These are phyloP conservation scores for Nicotiana tabacum DNA, from an alignment of 257 asterid genomes.

Conservation along the genomic window DNA sequence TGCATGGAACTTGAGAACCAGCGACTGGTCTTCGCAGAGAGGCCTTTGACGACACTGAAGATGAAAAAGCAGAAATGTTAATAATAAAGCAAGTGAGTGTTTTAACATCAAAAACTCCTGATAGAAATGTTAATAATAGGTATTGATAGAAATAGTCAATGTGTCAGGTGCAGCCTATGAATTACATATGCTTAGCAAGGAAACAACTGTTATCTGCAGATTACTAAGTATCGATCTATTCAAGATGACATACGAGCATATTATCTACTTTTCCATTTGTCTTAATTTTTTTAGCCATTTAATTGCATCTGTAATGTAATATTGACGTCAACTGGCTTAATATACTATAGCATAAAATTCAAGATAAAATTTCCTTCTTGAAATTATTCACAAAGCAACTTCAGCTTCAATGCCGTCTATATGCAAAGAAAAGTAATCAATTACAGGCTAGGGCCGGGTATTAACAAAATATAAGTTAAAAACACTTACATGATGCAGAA, in stretches of 20 bases:
- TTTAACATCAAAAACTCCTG: neutral
- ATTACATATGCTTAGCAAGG: neutral
- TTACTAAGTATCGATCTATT: no score
- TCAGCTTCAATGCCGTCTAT: neutral
- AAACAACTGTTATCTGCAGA: neutral
- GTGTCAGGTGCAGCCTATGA: neutral
- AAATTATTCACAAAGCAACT: neutral
- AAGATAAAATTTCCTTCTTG: neutral
- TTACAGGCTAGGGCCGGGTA: neutral
- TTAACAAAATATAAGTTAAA: neutral
- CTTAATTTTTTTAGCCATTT: neutral
- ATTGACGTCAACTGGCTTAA: neutral
- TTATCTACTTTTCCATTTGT: neutral
- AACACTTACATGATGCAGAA: slow-evolving; percentile 46
- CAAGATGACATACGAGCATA: no score
- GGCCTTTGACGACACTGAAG: slow-evolving; percentile 57
- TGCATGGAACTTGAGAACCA: slow-evolving; percentile 71
- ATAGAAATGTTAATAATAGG: no score
- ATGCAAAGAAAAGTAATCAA: neutral
- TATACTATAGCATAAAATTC: neutral
- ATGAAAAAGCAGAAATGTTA: slow-evolving; percentile 7
- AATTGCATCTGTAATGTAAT: neutral
- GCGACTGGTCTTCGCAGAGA: slow-evolving; percentile 65
- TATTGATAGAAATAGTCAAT: neutral
- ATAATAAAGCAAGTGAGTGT: neutral